Conservation (phyloP, 225 moss, liverwort and hornwort genomes). For the Thuidium tamariscinum region DNA sequence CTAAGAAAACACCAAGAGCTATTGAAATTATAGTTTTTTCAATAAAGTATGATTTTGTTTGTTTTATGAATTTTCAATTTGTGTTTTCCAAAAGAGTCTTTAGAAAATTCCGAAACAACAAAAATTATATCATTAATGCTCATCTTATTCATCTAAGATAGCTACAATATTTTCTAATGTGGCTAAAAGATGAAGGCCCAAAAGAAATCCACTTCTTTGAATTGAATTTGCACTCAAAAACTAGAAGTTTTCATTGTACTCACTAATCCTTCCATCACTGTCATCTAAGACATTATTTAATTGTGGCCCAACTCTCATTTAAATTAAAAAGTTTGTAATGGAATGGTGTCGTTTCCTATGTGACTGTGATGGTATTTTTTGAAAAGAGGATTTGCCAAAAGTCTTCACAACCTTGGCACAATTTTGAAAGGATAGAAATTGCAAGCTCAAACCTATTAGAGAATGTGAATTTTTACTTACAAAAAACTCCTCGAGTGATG, state of each 20-base stretch:
- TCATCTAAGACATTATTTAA: background rate
- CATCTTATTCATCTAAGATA: background rate
- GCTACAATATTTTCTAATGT: background rate
- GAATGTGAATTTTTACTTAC: rapidly evolving
- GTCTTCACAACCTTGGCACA: rapidly evolving
- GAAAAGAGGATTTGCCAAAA: background rate
- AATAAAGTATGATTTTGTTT: rapidly evolving
- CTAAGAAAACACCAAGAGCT: rapidly evolving
- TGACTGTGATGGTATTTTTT: rapidly evolving
- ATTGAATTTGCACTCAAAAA: background rate
- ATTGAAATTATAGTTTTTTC: background rate
- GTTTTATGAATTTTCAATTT: background rate
- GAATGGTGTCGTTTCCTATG: background rate
- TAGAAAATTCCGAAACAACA: background rate
- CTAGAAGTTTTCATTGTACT: rapidly evolving
- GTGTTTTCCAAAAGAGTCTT: rapidly evolving
- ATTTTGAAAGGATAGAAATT: background rate
- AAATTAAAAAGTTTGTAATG: background rate
- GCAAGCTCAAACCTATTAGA: background rate
- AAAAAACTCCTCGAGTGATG: background rate
- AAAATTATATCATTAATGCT: background rate
- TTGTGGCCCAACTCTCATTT: background rate
- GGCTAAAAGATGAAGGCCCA: rapidly evolving
- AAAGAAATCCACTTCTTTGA: background rate
- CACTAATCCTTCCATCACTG: background rate